Evolutionary conservation across 768 basidiomycete species (phyloP), one percentile per base, ranked within the genome.

Genomic region (Mycena pura): DNA sequence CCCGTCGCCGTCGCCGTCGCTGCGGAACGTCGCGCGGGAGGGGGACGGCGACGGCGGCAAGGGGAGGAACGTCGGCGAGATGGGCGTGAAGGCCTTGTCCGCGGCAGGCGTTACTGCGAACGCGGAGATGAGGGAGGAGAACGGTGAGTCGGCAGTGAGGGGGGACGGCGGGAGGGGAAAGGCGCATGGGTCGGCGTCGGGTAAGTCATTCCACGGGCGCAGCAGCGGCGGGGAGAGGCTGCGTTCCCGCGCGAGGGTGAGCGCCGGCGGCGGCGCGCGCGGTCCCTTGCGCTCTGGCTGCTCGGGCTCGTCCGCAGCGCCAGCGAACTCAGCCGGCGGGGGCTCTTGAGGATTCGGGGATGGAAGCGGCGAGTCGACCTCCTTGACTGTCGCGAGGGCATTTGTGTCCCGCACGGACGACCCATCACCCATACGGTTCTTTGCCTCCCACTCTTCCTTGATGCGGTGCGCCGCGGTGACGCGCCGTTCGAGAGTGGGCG

Each of bases 371-470:
- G 55, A 65, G 7, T 62, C 58, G 9, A 52, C 59, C 44, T 63
- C 60, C 39, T 15, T 47, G 62, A 63, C 54, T 5, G 56, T n/a
- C 15, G 40, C 59, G 44, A 63, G 46, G 21, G 49, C 59, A 38
- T 14, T 29, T n/a, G 46, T 48, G 25, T 57, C 53, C 36, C 46
- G 28, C 57, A 29, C n/a, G n/a, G n/a, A n/a, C n/a, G n/a, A n/a
- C n/a, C n/a, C n/a, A n/a, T 69, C 66, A 81, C 54, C 14, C 74
- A 72, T 19, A 32, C 66, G 69, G 62, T 83, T 81, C 60, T 70
- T 75, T 3, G 78, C 75, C 61, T 83, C 75, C 86, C 86, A 88
- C 51, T 80, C 78, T 43, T 80, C 74, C 69, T 85, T 87, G 68
- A 88, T 76, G 59, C 71, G 78, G 55, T 79, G 77, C 6, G 86